Conservation (phyloP, 805 yeast genomes). For the Suhomyces prunicola region DNA sequence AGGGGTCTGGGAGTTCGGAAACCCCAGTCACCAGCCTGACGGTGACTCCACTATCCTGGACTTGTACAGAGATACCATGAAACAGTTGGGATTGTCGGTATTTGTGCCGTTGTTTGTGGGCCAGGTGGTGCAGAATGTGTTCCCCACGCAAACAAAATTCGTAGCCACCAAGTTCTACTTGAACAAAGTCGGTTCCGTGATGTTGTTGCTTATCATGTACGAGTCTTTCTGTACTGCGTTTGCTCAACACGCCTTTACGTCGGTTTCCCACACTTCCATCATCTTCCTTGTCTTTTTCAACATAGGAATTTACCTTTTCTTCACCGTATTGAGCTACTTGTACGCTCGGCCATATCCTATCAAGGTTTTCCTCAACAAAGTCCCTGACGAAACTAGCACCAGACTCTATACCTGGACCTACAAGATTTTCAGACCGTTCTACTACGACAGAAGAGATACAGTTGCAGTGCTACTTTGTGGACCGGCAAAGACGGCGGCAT, state of each 20-base stretch:
- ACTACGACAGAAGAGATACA: constrained; percentile 67
- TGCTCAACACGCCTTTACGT: constrained; percentile 72
- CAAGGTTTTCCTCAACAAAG: constrained; percentile 35
- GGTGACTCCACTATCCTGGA: constrained; percentile 47
- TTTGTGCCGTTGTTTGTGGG: constrained; percentile 89
- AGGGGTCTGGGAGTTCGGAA: constrained; percentile 70
- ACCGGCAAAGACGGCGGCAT: constrained; percentile 90
- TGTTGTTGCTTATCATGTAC: constrained; percentile 75
- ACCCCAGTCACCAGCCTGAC: constrained; percentile 57
- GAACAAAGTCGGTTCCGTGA: constrained; percentile 73
- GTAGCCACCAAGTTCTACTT: constrained; percentile 54
- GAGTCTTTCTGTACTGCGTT: constrained; percentile 85
- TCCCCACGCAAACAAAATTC: constrained; percentile 65
- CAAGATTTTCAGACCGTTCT: constrained; percentile 56
- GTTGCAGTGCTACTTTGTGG: constrained; percentile 83
- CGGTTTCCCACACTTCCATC: constrained; percentile 64
- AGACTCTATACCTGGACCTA: constrained; percentile 44
- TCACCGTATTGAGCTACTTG: constrained; percentile 60
- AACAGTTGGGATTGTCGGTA: constrained; percentile 79
- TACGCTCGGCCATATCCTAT: constrained; percentile 62
- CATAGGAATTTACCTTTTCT: constrained; percentile 72
- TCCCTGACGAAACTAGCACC: constrained; percentile 48
- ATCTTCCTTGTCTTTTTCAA: constrained; percentile 81
- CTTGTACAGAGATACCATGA: constrained; percentile 76
- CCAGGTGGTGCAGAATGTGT: constrained; percentile 69